Evolutionary conservation across 352 stramenopile genomes (phyloP).

Genomic region (Phytophthora aleatoria): DNA sequence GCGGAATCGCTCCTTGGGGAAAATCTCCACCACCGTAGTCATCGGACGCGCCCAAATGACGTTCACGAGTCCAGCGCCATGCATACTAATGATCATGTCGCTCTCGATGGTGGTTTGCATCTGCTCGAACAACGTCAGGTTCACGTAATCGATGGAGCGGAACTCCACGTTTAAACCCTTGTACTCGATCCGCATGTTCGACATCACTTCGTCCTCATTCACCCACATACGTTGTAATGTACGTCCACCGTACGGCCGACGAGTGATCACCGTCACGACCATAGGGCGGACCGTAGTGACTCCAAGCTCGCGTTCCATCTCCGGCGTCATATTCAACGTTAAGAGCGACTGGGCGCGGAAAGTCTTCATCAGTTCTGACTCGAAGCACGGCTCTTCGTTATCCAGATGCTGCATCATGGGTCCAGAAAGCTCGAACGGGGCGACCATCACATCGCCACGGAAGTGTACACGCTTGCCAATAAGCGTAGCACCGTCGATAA

Average conservation of each 20-base stretch:
- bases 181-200: constrained; percentile 50
- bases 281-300: constrained; percentile 25
- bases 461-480: constrained; percentile 46
- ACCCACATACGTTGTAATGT: constrained; percentile 62
- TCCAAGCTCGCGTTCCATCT: constrained; percentile 29
- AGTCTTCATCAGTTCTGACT: constrained; percentile 52
- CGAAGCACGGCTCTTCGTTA: constrained; percentile 59
- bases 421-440: constrained; percentile 56
- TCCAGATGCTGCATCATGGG: constrained; percentile 80
- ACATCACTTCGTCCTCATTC: constrained; percentile 66
- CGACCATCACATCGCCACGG: constrained; percentile 51
- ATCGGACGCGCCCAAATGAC: constrained; percentile 62
- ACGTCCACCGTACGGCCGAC: constrained; percentile 53
- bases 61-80: constrained; percentile 83
- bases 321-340: constrained; percentile 38
- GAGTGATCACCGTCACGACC: constrained; percentile 66
- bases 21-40: constrained; percentile 77
- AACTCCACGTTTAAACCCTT: constrained; percentile 46
- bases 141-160: constrained; percentile 70
- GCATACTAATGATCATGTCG: constrained; percentile 85
- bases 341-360: constrained; percentile 52
- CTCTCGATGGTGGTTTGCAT: constrained; percentile 69
- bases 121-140: constrained; percentile 57
- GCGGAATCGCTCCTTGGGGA: constrained; percentile 51
- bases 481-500: constrained; percentile 39